Conservation (phyloP, 163 green algal genomes). For the Trebouxia gelatinosa region DNA sequence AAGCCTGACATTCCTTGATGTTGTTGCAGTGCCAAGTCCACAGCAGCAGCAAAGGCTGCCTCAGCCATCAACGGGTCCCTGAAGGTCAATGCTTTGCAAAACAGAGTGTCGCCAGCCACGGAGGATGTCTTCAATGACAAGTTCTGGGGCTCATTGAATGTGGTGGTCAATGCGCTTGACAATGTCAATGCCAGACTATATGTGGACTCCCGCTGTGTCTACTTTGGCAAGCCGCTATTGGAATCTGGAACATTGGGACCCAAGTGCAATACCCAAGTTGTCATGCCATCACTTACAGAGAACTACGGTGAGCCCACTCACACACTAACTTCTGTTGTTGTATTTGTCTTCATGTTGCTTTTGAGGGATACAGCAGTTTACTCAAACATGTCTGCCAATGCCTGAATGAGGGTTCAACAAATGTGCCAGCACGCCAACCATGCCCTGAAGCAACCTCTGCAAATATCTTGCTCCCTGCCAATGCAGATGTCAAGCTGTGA, state of each 20-base stretch:
- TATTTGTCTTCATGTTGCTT: too few species aligned
- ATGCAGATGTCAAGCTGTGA: too few species aligned
- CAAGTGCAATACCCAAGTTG: constrained; percentile 98
- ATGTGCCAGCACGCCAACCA: too few species aligned
- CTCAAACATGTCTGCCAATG: too few species aligned
- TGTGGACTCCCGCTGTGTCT: constrained; percentile 98
- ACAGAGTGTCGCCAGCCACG: constrained; percentile 93
- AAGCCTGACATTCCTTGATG: too few species aligned
- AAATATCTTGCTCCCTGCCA: background rate
- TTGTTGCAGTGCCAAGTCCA: constrained; percentile 75
- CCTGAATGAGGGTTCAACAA: too few species aligned
- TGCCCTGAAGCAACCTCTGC: background rate
- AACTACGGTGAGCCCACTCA: constrained; percentile 92
- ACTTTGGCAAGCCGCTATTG: constrained; percentile 96
- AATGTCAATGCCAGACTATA: constrained; percentile 89
- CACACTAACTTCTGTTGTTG: too few species aligned
- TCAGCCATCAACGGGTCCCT: constrained; percentile 82
- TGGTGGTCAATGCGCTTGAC: constrained; percentile 98
- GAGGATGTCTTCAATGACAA: constrained; percentile 90
- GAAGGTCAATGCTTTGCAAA: constrained; percentile 81
- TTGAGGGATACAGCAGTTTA: too few species aligned
- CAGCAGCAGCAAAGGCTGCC: constrained; percentile 71
- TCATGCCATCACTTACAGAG: constrained; percentile 91
- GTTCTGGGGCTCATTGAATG: constrained; percentile 89
- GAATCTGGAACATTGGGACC: constrained; percentile 95